Conservation (phyloP, 2,329 filamentous ascomycete species). For the Aspergillus fijiensis region DNA sequence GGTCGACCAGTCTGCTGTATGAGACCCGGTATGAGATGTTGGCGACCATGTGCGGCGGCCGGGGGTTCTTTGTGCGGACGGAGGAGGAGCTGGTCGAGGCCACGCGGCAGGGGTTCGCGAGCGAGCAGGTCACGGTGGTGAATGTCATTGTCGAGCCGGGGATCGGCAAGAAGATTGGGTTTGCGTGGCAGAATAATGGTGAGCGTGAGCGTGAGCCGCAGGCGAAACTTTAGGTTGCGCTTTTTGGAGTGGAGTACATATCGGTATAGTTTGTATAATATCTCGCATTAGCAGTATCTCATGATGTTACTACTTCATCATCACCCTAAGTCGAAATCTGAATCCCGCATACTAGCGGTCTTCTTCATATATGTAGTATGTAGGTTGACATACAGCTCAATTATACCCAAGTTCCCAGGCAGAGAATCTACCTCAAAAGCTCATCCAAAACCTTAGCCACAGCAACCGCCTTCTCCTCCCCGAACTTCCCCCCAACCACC, state of each 20-base stretch:
- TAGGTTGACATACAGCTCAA: too few relatives aligned
- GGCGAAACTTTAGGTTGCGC: slow-evolving; percentile 22
- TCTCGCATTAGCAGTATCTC: too few relatives aligned
- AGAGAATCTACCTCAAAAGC: slow-evolving; percentile 12
- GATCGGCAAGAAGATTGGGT: slow-evolving; percentile 41
- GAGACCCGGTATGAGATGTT: slow-evolving; percentile 58
- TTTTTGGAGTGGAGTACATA: too few relatives aligned
- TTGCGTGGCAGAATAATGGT: slow-evolving; percentile 36
- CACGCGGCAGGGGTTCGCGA: slow-evolving; percentile 52
- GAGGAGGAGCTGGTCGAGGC: slow-evolving; percentile 53
- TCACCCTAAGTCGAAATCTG: too few relatives aligned
- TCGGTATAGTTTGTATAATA: too few relatives aligned
- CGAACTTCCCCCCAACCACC: slow-evolving; percentile 34
- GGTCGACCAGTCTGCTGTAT: slow-evolving; percentile 53
- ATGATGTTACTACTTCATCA: too few relatives aligned
- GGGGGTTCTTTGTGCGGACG: slow-evolving; percentile 53
- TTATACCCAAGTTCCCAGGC: not conserved
- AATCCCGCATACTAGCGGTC: too few relatives aligned
- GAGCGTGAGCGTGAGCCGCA: slow-evolving; percentile 27
- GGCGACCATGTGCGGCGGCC: slow-evolving; percentile 55
- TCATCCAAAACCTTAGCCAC: slow-evolving; percentile 32
- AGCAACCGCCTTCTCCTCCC: slow-evolving; percentile 34
- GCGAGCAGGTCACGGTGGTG: slow-evolving; percentile 50
- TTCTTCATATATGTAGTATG: too few relatives aligned
- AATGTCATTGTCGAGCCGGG: slow-evolving; percentile 58